Percentiles rank a stretch among this genome's conserved stretches.
Conservation (phyloP, 352 stramenopile species). For the Aphanomyces stellatus region DNA sequence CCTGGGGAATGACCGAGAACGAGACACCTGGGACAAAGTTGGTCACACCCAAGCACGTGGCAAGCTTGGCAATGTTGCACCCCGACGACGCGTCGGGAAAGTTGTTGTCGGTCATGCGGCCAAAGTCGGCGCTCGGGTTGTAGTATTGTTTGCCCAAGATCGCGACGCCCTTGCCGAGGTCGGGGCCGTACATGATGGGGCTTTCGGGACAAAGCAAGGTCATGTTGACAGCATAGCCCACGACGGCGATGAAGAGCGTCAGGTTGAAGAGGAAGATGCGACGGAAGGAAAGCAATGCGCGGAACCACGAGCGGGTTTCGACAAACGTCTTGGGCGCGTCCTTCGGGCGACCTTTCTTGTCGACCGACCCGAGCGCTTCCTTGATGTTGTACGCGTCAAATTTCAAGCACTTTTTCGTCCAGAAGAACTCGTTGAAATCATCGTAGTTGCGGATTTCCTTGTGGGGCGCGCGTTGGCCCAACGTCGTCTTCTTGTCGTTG, state of each 20-base stretch:
- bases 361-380: conserved; percentile 56
- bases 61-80: conserved; percentile 60
- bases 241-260: conserved; percentile 50
- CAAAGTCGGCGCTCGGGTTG: conserved; percentile 26
- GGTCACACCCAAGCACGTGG: conserved; percentile 52
- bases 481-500: conserved; percentile 82
- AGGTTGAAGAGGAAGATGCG: conserved; percentile 81
- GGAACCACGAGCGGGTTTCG: conserved; percentile 70
- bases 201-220: conserved; percentile 71
- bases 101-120: conserved; percentile 24
- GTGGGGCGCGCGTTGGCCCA: conserved; percentile 61
- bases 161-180: conserved; percentile 42
- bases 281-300: conserved; percentile 65
- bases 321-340: conserved; percentile 78
- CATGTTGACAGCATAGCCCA: conserved; percentile 65
- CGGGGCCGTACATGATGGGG: conserved; percentile 59
- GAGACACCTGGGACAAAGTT: conserved; percentile 31
- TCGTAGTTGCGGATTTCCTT: conserved; percentile 80
- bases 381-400: conserved; percentile 55
- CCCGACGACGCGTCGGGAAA: conserved; percentile 8
- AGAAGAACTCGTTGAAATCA: conserved; percentile 87
- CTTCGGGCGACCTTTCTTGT: conserved; percentile 78
- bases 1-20: conserved; percentile 46
- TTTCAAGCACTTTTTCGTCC: conserved; percentile 80
- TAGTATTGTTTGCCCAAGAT: conserved; percentile 50